Evolutionary conservation across 2,329 filamentous ascomycete species (phyloP), one percentile per base, ranked within the genome.

Genomic region (Dactylellina sp.): DNA sequence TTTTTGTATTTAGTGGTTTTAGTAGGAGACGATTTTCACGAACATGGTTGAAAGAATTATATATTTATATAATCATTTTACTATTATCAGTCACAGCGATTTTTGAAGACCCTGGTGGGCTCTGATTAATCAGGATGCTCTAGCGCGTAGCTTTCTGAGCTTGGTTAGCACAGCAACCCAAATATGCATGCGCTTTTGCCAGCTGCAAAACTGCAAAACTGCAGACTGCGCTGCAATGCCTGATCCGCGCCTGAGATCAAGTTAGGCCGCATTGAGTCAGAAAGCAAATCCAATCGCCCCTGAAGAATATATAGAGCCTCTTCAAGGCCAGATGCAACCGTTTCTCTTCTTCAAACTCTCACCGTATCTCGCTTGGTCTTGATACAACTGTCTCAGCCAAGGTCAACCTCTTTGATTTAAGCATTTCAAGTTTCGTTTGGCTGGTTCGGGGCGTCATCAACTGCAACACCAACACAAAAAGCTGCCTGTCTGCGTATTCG

Each of bases 401-500:
- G 44, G 6, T 22, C 16, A 9, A 22, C 24, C 4, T 2, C n/a
- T 22, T n/a, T n/a, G n/a, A n/a, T n/a, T n/a, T n/a, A n/a, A n/a
- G n/a, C n/a, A n/a, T n/a, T n/a, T n/a, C n/a, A n/a, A n/a, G n/a
- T n/a, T 47, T 47, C 16, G n/a, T 24, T 47, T 18, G 44, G 20
- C 39, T 42, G 44, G 22, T 25, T 22, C 9, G 44, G 24, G 11
- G 14, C 3, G 42, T 20, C n/a, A n/a, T n/a, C 42, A 52, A 20
- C 35, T 12, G 14, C 53, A 59, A 68, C 53, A 25, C 53, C 40
- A 63, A 60, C 37, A 20, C 44, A 44, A 49, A 16, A 44, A 22
- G 7, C 2, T 18, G 20, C 20, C 28, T 20, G 5, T 46, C 42
- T 46, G 7, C 2, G n/a, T n/a, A n/a, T n/a, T n/a, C n/a, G n/a